These are phyloP conservation scores for Cornus suecica DNA, from an alignment of 148 eudicot genomes.

Conservation along the genomic window DNA sequence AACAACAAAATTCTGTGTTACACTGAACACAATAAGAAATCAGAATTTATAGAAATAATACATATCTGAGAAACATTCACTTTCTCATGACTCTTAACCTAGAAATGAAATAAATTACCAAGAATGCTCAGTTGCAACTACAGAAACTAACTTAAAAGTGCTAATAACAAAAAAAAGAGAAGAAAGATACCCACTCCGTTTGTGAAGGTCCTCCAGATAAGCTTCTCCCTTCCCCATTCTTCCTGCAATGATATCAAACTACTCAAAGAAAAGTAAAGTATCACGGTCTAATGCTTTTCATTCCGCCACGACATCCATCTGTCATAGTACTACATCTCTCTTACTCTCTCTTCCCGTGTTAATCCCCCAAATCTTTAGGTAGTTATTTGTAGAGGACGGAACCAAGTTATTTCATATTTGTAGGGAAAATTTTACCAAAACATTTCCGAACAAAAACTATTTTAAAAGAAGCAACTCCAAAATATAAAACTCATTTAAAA, in stretches of 20 bases:
- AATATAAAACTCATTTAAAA: no score
- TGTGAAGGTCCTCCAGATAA: conserved; percentile 9
- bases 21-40: conserved; percentile 7
- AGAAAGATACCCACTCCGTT: conserved; percentile 11
- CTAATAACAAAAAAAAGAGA: background rate
- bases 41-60: background rate
- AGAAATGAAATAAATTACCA: background rate
- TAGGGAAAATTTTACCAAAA: background rate
- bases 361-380: no score
- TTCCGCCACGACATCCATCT: no score
- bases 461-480: no score
- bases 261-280: background rate
- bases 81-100: conserved; percentile 30
- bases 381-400: no score
- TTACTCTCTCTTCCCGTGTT: no score
- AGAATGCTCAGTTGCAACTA: background rate
- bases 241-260: conserved; percentile 14
- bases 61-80: conserved; percentile 31
- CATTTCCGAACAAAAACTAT: background rate
- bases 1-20: background rate
- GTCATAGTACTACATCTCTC: no score
- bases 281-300: background rate
- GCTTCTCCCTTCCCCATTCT: conserved; percentile 10
- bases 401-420: no score
- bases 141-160: background rate